Percentiles rank a stretch among this genome's conserved stretches.
Conservation (phyloP, 1,284 basidiomycete species). For the Trichosporon sp. region DNA sequence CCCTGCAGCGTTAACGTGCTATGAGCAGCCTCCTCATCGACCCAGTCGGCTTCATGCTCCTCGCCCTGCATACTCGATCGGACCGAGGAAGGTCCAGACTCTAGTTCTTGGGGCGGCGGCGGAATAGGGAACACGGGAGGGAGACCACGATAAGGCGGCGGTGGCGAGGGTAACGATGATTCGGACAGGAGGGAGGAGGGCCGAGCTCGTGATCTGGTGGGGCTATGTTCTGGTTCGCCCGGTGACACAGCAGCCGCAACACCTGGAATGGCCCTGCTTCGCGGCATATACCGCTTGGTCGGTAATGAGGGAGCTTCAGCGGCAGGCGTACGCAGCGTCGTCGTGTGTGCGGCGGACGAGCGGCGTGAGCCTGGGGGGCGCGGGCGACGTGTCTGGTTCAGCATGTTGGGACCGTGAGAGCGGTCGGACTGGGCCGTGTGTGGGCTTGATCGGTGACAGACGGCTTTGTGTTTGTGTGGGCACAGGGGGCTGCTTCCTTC, state of each 20-base stretch:
- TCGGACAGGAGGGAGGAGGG: constrained; percentile 10
- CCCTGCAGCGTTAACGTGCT: constrained; percentile 30
- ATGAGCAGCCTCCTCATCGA: constrained; percentile 23
- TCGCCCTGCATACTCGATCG: constrained; percentile 26
- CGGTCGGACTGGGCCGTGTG: background rate
- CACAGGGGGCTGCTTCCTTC: background rate
- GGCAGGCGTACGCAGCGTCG: background rate
- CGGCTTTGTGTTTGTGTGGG: constrained; percentile 3
- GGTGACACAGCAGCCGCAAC: background rate
- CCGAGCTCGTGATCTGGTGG: background rate
- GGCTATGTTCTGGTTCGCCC: background rate
- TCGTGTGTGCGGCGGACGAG: background rate
- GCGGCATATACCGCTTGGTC: constrained; percentile 3
- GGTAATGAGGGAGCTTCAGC: constrained; percentile 14
- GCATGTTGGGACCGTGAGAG: background rate
- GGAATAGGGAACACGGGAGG: constrained; percentile 20
- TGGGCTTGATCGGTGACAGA: background rate
- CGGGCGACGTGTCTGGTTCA: constrained; percentile 8
- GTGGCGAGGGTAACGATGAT: constrained; percentile 3
- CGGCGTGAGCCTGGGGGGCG: constrained; percentile 10
- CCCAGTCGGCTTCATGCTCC: constrained; percentile 6
- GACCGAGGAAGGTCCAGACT: constrained; percentile 32
- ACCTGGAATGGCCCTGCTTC: background rate
- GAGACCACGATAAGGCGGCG: constrained; percentile 8
- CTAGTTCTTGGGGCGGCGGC: constrained; percentile 28